Evolutionary conservation across 2,329 filamentous ascomycete genomes (phyloP).

Genomic region (Scortechinia acanthostroma): DNA sequence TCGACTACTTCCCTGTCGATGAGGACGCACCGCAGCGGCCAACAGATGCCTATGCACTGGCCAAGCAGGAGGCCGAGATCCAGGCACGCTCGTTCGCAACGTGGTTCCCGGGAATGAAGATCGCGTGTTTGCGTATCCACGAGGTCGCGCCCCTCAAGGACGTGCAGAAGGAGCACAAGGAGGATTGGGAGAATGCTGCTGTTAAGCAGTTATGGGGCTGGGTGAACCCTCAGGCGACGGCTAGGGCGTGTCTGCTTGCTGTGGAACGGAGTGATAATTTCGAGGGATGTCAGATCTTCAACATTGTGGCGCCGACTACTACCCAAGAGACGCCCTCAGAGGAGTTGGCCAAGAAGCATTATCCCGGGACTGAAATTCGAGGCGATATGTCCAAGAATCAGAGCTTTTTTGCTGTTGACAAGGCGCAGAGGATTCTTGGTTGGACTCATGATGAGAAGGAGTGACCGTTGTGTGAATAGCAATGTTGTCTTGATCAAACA

Average conservation of each 20-base stretch:
- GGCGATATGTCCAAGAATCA: conserved; percentile 12
- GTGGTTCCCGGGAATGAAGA: conserved; percentile 25
- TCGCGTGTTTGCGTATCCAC: conserved; percentile 25
- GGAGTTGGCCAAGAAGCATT: conserved; percentile 13
- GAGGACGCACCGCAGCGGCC: conserved; percentile 19
- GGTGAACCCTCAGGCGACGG: conserved; percentile 21
- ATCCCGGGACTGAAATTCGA: conserved; percentile 13
- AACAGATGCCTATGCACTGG: conserved; percentile 23
- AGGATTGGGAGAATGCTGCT: conserved; percentile 19
- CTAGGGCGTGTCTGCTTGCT: conserved; percentile 20
- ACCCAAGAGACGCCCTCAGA: conserved; percentile 12
- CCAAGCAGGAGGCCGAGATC: conserved; percentile 22
- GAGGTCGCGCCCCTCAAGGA: conserved; percentile 18
- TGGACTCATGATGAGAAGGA: conserved; percentile 9
- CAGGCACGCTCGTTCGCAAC: conserved; percentile 20
- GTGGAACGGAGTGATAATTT: conserved; percentile 19
- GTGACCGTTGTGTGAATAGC: no score
- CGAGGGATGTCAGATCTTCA: conserved; percentile 21
- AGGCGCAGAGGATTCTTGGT: conserved; percentile 8
- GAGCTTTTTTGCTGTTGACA: conserved; percentile 12
- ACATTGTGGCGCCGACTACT: conserved; percentile 20
- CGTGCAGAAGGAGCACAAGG: conserved; percentile 18
- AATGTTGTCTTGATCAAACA: no score
- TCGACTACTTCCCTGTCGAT: conserved; percentile 26
- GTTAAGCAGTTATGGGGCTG: conserved; percentile 25